Evolutionary conservation across 1,284 basidiomycete species (phyloP).

Genomic region (Taiwanofungus camphoratus): DNA sequence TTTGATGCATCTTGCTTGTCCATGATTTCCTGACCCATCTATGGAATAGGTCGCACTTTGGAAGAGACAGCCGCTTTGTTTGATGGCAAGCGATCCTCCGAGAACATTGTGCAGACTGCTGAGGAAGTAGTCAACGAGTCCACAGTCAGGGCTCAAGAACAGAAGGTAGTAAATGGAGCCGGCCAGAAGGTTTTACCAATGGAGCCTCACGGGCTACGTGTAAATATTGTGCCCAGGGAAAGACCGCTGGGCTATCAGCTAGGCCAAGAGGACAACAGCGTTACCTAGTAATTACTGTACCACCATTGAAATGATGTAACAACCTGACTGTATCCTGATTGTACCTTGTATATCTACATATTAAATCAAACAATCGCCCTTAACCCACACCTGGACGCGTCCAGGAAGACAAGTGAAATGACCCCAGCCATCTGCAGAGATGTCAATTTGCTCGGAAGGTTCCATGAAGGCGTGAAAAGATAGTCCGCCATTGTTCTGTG

Average conservation of each 20-base stretch:
- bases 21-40: too few relatives aligned
- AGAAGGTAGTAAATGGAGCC: too few relatives aligned
- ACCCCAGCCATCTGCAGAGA: conserved; percentile 52
- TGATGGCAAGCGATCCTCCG: conserved; percentile 46
- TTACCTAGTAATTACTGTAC: neutral
- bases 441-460: conserved; percentile 34
- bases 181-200: too few relatives aligned
- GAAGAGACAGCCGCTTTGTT: conserved; percentile 65
- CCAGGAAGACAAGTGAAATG: conserved; percentile 49
- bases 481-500: conserved; percentile 35
- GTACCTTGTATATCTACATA: neutral
- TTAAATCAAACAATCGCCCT: conserved; percentile 2
- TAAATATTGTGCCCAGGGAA: too few relatives aligned
- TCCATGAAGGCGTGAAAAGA: conserved; percentile 45
- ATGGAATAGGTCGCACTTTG: conserved; percentile 50
- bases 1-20: neutral
- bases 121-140: conserved; percentile 50
- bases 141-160: too few relatives aligned
- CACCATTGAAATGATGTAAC: too few relatives aligned
- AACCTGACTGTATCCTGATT: too few relatives aligned
- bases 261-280: too few relatives aligned
- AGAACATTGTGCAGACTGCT: conserved; percentile 40
- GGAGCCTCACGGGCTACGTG: too few relatives aligned
- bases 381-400: conserved; percentile 54
- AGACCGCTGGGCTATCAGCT: too few relatives aligned